Evolutionary conservation across 78 protist species (phyloP), one percentile per base, ranked within the genome.

Genomic region (Dictyostelium brefeldianum): DNA sequence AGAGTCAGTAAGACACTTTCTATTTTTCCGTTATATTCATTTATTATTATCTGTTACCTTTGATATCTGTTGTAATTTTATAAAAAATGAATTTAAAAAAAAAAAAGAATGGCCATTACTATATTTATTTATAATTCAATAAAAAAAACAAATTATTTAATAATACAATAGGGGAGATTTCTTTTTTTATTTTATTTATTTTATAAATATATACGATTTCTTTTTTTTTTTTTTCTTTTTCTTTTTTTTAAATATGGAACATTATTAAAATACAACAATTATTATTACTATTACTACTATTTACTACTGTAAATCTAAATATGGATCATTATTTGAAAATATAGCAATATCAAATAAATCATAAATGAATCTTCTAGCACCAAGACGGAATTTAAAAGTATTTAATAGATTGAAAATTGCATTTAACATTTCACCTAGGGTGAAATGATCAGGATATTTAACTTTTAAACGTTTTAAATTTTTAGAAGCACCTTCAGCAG

Each of bases 401-500:
- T 85, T 78, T 51, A 85, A 36, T 1, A 85, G 41, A 1, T 46
- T 47, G 51, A 85, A 20, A 5, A 75, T 65, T 2, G 64, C 83
- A 73, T 25, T 11, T 36, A 85, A 51, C 46, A 85, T 31, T 43
- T 85, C 92, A 29, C 92, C 81, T 20, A 74, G 43, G 1, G 92
- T 83, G 62, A 85, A 85, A 27, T 74, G 78, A 12, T 85, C 92
- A 7, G 92, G 92, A 43, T 53, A 18, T 71, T 85, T 85, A 9
- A 74, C 1, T 48, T 85, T 85, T 6, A 85, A 67, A 48, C 83
- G 71, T 57, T 85, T 90, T 15, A 90, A 59, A 48, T 78, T 90
- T 47, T 83, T 90, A 4, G 95, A 90, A 8, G 95, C 95, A 71
- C 59, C 46, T 54, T 90, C 95, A 14, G 95, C 95, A 54, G 90